A percentile compares a stretch with the other conserved stretches of the same genome.
These are phyloP conservation scores for Pythium aquatile DNA, from an alignment of 352 stramenopile species.

Conservation along the genomic window DNA sequence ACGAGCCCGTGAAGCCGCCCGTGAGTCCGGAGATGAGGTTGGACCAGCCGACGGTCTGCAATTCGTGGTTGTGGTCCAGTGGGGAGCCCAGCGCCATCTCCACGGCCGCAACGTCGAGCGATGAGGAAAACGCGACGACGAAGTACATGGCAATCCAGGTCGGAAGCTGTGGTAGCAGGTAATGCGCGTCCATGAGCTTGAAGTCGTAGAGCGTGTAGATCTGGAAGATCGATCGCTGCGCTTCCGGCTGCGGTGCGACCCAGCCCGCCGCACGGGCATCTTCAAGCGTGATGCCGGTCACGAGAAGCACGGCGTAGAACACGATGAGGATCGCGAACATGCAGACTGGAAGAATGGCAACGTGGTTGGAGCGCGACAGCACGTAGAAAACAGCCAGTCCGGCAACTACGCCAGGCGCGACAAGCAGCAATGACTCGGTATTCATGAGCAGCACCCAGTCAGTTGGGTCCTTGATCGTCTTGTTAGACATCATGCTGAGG, in stretches of 20 bases:
- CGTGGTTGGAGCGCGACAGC: conserved; percentile 77
- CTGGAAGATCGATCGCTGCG: conserved; percentile 55
- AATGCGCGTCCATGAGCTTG: conserved; percentile 53
- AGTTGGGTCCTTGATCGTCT: conserved; percentile 84
- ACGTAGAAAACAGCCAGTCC: conserved; percentile 85
- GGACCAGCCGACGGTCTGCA: conserved; percentile 94
- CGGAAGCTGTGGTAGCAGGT: conserved; percentile 70
- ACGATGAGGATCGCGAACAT: conserved; percentile 89
- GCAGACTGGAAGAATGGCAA: conserved; percentile 77
- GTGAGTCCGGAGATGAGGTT: conserved; percentile 96
- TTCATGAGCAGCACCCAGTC: conserved; percentile 87
- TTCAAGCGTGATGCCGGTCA: conserved; percentile 73
- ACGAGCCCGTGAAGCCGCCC: conserved; percentile 97
- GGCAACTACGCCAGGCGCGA: conserved; percentile 81
- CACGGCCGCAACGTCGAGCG: conserved; percentile 96
- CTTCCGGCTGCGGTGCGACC: conserved; percentile 80
- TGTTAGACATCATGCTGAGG: conserved; percentile 86
- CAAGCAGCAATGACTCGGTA: conserved; percentile 73
- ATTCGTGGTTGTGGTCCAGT: conserved; percentile 95
- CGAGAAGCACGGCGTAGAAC: conserved; percentile 81
- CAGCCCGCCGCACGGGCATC: conserved; percentile 91
- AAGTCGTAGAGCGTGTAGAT: conserved; percentile 85
- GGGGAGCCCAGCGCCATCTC: conserved; percentile 94
- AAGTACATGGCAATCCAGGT: conserved; percentile 97
- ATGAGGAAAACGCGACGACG: conserved; percentile 97